phyloP scores from a whole-genome alignment of 257 asterid species.

The Gentiana macrophylla region DNA sequence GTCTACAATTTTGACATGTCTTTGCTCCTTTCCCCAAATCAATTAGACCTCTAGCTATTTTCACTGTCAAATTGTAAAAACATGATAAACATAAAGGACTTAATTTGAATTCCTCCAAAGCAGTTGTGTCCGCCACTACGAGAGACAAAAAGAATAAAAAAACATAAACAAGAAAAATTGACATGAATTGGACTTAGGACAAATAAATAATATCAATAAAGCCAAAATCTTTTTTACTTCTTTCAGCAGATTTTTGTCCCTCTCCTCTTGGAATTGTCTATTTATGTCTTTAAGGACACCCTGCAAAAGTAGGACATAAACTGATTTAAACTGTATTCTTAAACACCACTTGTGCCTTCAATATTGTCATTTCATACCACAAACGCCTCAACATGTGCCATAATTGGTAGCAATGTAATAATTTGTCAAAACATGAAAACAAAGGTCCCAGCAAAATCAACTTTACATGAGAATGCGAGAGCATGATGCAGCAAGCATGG shows the following conservation, averaged over 20 bases:
- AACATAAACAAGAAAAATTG: not conserved
- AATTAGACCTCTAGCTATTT: no score
- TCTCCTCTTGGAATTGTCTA: conserved; percentile 33
- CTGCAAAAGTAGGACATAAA: conserved; percentile 23
- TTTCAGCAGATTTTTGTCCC: conserved; percentile 30
- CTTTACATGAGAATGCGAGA: no score
- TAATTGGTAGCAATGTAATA: conserved; percentile 17
- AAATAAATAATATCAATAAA: not conserved
- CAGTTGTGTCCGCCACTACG: no score
- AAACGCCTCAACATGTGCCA: conserved; percentile 28
- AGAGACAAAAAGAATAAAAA: no score
- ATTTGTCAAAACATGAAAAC: no score
- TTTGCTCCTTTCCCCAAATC: no score
- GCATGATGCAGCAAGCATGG: not conserved
- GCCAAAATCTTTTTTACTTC: conserved; percentile 27
- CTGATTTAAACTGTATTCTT: conserved; percentile 11
- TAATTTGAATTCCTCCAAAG: no score
- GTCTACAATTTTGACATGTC: no score
- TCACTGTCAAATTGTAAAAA: no score
- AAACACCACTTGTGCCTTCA: not conserved
- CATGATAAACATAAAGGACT: no score
- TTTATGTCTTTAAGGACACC: conserved; percentile 31
- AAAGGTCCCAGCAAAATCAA: no score
- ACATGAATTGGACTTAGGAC: no score
- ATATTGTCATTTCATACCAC: conserved; percentile 36